phyloP scores from a whole-genome alignment of 768 basidiomycete species.

The Mycena kentingensis region DNA sequence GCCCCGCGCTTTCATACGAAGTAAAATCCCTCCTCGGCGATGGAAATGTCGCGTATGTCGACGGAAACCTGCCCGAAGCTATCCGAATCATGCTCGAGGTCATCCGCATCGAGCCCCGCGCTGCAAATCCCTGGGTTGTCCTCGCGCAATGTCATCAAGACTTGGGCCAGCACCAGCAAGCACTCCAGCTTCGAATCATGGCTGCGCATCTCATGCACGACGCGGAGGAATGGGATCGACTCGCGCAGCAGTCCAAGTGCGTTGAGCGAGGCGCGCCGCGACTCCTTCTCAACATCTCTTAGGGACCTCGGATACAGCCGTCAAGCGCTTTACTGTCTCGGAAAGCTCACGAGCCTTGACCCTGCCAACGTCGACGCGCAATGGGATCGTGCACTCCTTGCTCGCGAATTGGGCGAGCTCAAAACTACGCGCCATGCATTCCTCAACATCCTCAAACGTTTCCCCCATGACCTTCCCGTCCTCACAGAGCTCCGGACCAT shows the following conservation, averaged over 20 bases:
- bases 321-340: constrained; percentile 90
- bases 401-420: constrained; percentile 74
- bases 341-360: constrained; percentile 78
- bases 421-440: constrained; percentile 69
- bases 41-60: constrained; percentile 86
- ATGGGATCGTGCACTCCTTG: constrained; percentile 88
- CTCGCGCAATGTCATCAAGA: constrained; percentile 84
- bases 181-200: constrained; percentile 83
- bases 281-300: neutral
- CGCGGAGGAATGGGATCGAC: constrained; percentile 81
- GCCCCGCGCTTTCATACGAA: constrained; percentile 67
- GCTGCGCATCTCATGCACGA: constrained; percentile 86
- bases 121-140: constrained; percentile 82
- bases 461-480: constrained; percentile 80
- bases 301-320: constrained; percentile 74
- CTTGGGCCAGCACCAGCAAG: constrained; percentile 65
- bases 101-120: constrained; percentile 89
- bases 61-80: constrained; percentile 64
- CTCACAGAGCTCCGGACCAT: constrained; percentile 78
- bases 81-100: constrained; percentile 88
- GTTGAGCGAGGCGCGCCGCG: neutral
- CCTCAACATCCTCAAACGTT: constrained; percentile 68
- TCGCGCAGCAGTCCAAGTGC: constrained; percentile 77
- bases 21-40: constrained; percentile 78
- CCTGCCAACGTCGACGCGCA: constrained; percentile 82